These are phyloP conservation scores for Phytophthora citricola DNA, from an alignment of 352 stramenopile genomes.

Conservation along the genomic window DNA sequence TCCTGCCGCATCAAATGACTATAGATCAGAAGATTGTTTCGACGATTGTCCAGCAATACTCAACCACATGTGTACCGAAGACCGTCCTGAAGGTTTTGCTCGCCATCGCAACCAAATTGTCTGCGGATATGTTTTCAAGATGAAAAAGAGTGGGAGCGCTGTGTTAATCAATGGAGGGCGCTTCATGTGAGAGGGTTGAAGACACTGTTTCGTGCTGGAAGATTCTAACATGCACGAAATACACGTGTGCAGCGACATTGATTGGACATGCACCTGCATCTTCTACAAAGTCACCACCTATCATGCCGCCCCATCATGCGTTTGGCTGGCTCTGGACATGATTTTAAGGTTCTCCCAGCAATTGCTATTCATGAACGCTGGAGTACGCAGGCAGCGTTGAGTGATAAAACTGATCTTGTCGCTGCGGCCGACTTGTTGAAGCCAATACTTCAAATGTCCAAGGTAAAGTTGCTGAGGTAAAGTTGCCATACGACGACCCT, in stretches of 20 bases:
- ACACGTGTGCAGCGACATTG: neutral
- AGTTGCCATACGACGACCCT: neutral
- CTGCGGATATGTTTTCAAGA: neutral
- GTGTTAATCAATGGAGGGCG: conserved; percentile 10
- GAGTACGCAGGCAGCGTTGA: neutral
- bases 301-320: conserved; percentile 10
- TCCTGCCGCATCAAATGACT: neutral
- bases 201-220: conserved; percentile 7
- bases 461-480: conserved; percentile 12
- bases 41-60: neutral
- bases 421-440: neutral
- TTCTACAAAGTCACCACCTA: conserved; percentile 12
- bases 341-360: neutral
- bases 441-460: conserved; percentile 7
- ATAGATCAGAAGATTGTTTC: conserved; percentile 13
- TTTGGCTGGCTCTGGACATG: neutral
- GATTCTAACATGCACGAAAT: neutral
- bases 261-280: conserved; percentile 10
- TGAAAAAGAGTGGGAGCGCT: conserved; percentile 11
- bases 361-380: neutral
- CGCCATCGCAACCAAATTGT: neutral
- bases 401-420: neutral
- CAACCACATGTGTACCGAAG: conserved; percentile 1
- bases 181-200: conserved; percentile 34
- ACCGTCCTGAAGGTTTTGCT: conserved; percentile 4